Conservation (phyloP, 305 asterid species). For the Fraxinus xanthoxyloides region DNA sequence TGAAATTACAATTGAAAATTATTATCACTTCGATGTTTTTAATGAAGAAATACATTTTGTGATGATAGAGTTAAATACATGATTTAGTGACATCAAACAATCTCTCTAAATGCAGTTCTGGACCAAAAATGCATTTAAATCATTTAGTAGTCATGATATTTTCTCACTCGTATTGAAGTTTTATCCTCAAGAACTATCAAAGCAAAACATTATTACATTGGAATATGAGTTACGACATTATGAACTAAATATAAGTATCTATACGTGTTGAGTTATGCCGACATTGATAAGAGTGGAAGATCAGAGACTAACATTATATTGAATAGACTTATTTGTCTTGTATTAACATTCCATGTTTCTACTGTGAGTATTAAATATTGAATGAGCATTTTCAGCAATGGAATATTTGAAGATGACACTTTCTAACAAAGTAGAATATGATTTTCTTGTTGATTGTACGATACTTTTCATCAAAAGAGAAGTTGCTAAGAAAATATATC, state of each 20-base stretch:
- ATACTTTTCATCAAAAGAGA: too few species aligned
- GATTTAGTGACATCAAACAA: too few species aligned
- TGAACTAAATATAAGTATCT: background rate
- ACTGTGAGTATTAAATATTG: too few species aligned
- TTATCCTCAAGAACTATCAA: background rate
- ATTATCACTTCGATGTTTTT: too few species aligned
- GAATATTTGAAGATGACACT: background rate
- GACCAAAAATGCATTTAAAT: too few species aligned
- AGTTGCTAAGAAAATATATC: too few species aligned
- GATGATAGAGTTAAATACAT: too few species aligned
- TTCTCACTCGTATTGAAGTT: background rate
- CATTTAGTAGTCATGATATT: background rate
- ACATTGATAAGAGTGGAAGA: background rate
- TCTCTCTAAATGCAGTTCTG: too few species aligned
- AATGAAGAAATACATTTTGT: too few species aligned
- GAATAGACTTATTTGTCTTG: background rate
- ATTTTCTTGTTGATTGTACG: too few species aligned
- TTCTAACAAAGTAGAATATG: background rate
- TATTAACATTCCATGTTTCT: too few species aligned
- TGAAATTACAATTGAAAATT: too few species aligned
- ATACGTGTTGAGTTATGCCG: background rate
- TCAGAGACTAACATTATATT: background rate
- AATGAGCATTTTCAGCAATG: background rate
- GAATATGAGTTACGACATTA: background rate
- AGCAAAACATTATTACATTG: background rate